These are phyloP conservation scores for Sphagnurus paluster DNA, from an alignment of 1,284 basidiomycete species.

Conservation along the genomic window DNA sequence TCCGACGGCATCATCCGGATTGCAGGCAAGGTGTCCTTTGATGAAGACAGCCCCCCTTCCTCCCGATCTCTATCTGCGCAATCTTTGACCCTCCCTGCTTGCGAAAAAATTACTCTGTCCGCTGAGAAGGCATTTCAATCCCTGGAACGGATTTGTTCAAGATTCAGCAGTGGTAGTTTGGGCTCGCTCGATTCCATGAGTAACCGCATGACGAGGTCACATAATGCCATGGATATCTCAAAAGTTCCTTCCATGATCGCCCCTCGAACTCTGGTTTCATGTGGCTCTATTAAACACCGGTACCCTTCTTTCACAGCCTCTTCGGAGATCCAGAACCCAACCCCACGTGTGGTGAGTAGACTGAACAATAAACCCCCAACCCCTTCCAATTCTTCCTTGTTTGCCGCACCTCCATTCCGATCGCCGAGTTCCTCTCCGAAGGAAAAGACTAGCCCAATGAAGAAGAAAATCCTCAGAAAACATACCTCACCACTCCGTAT, in stretches of 20 bases:
- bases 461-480: not conserved
- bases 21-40: not conserved
- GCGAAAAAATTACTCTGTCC: slow-evolving; percentile 7
- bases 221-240: not conserved
- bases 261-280: not conserved
- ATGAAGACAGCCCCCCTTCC: slow-evolving; percentile 3
- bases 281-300: no score
- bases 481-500: slow-evolving; percentile 13
- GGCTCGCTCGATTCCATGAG: slow-evolving; percentile 31
- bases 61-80: slow-evolving; percentile 3
- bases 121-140: slow-evolving; percentile 24
- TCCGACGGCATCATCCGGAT: not conserved
- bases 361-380: no score
- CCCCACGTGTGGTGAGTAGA: no score
- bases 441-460: not conserved
- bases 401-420: slow-evolving; percentile 4
- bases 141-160: slow-evolving; percentile 29
- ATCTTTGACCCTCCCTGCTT: not conserved
- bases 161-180: slow-evolving; percentile 34
- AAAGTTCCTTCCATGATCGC: slow-evolving; percentile 5
- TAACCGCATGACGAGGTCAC: slow-evolving; percentile 7
- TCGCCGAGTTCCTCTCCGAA: slow-evolving; percentile 7
- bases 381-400: not conserved
- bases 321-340: no score
- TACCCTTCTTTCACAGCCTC: no score